Conservation (phyloP, 371 early-diverging fungal species). For the Mortierella sp. region DNA sequence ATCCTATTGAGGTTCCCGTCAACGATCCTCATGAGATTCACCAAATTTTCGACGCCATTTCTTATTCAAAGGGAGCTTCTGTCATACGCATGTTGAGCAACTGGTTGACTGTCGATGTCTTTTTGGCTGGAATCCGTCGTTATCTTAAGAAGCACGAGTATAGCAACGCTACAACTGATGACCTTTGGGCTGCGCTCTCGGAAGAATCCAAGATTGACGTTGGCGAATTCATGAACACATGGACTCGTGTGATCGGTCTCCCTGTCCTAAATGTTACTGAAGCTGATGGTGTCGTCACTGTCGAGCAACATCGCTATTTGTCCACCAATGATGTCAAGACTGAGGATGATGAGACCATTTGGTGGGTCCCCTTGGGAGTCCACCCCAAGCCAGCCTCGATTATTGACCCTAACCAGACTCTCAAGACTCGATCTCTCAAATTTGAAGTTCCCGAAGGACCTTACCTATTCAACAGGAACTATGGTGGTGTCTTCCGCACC, state of each 20-base stretch:
- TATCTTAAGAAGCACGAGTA: slow-evolving; percentile 88
- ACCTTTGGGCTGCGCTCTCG: slow-evolving; percentile 87
- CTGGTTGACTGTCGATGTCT: slow-evolving; percentile 80
- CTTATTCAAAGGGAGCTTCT: slow-evolving; percentile 96
- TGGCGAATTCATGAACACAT: slow-evolving; percentile 82
- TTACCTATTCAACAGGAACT: slow-evolving; percentile 73
- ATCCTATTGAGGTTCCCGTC: slow-evolving; percentile 93
- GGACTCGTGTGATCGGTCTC: slow-evolving; percentile 90
- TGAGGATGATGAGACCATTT: slow-evolving; percentile 76
- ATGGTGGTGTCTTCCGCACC: slow-evolving; percentile 77
- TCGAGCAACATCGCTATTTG: slow-evolving; percentile 82
- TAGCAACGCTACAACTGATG: slow-evolving; percentile 85
- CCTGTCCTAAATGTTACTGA: slow-evolving; percentile 79
- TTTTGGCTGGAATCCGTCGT: slow-evolving; percentile 81
- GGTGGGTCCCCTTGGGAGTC: slow-evolving; percentile 81
- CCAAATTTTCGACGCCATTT: slow-evolving; percentile 87
- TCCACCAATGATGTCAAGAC: slow-evolving; percentile 76
- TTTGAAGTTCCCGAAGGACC: slow-evolving; percentile 54
- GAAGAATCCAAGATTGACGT: slow-evolving; percentile 82
- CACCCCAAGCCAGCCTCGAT: slow-evolving; percentile 43
- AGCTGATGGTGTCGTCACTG: slow-evolving; percentile 56
- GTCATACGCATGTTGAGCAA: slow-evolving; percentile 93
- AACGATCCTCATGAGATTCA: slow-evolving; percentile 79
- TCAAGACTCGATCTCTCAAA: slow-evolving; percentile 51
- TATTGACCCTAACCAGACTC: slow-evolving; percentile 42